Percentiles rank a stretch among this genome's conserved stretches.
These are phyloP conservation scores for Fusarium hostae DNA, from an alignment of 2,329 filamentous ascomycete species.

Conservation along the genomic window DNA sequence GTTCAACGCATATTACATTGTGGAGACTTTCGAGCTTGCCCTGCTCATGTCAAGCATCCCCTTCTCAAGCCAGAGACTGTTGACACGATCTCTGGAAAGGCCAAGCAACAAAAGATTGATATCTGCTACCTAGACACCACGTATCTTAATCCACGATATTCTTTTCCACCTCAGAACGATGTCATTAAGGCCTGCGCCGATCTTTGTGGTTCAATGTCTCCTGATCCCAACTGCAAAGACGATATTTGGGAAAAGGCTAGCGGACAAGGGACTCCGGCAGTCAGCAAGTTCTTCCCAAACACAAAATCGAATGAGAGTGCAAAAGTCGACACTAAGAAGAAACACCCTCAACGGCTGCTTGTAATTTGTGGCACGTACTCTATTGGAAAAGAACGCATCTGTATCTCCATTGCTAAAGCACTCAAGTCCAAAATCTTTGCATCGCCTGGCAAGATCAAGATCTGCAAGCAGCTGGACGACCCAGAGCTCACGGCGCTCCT, in stretches of 20 bases:
- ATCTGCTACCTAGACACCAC: slow-evolving; percentile 98
- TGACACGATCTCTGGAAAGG: slow-evolving; percentile 76
- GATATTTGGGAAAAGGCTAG: slow-evolving; percentile 59
- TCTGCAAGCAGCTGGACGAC: slow-evolving; percentile 87
- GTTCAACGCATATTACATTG: slow-evolving; percentile 90
- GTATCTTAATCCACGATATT: slow-evolving; percentile 94
- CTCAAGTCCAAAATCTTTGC: slow-evolving; percentile 91
- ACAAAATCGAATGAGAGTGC: slow-evolving; percentile 45
- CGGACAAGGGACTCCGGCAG: slow-evolving; percentile 54
- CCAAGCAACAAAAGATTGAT: slow-evolving; percentile 86
- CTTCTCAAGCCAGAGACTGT: slow-evolving; percentile 79
- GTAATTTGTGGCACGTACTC: slow-evolving; percentile 97
- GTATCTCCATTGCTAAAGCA: slow-evolving; percentile 88
- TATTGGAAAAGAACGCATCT: slow-evolving; percentile 97
- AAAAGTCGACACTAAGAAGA: slow-evolving; percentile 44
- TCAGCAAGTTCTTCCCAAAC: slow-evolving; percentile 65
- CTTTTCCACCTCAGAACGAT: slow-evolving; percentile 88
- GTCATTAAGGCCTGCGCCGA: slow-evolving; percentile 90
- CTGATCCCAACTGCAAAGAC: slow-evolving; percentile 65
- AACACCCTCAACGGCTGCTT: slow-evolving; percentile 71
- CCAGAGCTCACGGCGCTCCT: slow-evolving; percentile 80
- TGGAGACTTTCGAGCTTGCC: slow-evolving; percentile 93
- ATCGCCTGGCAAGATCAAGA: slow-evolving; percentile 81
- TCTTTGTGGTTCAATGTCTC: slow-evolving; percentile 82
- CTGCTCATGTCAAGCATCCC: slow-evolving; percentile 83